A percentile compares a stretch with the other conserved stretches of the same genome.
phyloP scores from a whole-genome alignment of 768 basidiomycete genomes.

The Nevesoporus exiguus region DNA sequence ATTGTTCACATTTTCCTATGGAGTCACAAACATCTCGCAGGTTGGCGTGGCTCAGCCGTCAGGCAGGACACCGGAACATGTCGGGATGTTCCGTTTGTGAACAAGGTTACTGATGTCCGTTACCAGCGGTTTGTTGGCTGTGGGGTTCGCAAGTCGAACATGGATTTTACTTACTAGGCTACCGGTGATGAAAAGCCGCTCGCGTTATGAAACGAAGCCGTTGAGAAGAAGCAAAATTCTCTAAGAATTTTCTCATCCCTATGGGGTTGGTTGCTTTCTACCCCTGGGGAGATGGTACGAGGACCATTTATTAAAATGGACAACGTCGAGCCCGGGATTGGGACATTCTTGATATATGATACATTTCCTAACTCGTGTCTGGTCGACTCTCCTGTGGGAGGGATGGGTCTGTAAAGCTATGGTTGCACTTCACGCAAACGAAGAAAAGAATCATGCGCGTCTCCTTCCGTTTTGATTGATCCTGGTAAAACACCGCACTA shows the following conservation, averaged over 20 bases:
- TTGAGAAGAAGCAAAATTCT: background rate
- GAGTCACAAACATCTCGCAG: background rate
- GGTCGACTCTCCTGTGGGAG: conserved; percentile 44
- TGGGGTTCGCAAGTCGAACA: background rate
- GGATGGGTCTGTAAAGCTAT: conserved; percentile 70
- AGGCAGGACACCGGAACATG: background rate
- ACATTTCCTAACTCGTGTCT: conserved; percentile 24
- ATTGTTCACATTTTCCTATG: background rate
- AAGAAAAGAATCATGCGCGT: conserved; percentile 94
- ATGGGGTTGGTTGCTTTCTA: background rate
- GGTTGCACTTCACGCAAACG: conserved; percentile 80
- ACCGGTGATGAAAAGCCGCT: background rate
- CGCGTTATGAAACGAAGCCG: background rate
- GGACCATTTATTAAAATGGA: background rate
- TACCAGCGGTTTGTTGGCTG: background rate
- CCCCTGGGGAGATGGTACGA: background rate
- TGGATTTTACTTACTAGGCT: background rate
- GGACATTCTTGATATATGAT: background rate
- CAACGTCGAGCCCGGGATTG: conserved; percentile 1
- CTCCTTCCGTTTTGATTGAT: conserved; percentile 95
- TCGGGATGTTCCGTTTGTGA: background rate
- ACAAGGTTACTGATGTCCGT: background rate
- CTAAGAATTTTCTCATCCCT: background rate
- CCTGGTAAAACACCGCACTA: conserved; percentile 93
- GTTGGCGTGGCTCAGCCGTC: background rate